These are phyloP conservation scores for Ogataea corticis DNA, from an alignment of 805 yeast genomes.

Conservation along the genomic window DNA sequence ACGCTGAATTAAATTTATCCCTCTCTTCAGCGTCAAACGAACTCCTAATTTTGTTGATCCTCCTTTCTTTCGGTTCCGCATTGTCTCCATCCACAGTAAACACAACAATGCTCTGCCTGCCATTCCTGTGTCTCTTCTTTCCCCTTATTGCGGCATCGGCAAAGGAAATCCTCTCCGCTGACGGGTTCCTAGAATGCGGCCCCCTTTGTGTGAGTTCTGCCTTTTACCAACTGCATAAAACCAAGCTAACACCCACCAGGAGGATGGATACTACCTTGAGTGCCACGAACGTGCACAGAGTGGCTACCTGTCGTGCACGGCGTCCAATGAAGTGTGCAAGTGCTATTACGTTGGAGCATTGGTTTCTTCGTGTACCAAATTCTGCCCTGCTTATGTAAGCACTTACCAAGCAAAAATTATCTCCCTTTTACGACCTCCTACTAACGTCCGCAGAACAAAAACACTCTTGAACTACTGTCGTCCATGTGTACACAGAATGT, in stretches of 20 bases:
- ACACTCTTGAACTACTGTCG: constrained; percentile 21
- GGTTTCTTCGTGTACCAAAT: constrained; percentile 23
- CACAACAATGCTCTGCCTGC: background rate
- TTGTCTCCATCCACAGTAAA: too few relatives aligned
- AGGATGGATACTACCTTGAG: constrained; percentile 24
- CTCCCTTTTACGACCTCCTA: background rate
- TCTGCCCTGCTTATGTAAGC: constrained; percentile 27
- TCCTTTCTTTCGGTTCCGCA: too few relatives aligned
- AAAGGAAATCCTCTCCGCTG: constrained; percentile 14
- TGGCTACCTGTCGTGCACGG: constrained; percentile 21
- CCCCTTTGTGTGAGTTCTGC: constrained; percentile 24
- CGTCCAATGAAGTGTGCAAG: constrained; percentile 26
- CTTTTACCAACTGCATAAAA: background rate
- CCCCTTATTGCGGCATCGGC: constrained; percentile 5
- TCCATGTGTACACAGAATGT: constrained; percentile 21
- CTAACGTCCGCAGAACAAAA: constrained; percentile 18
- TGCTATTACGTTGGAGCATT: constrained; percentile 31
- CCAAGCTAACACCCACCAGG: constrained; percentile 15
- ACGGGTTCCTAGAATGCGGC: constrained; percentile 23
- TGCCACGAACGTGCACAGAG: constrained; percentile 25
- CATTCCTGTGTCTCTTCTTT: background rate
- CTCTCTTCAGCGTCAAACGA: background rate
- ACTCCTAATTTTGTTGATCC: background rate
- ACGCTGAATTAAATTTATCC: too few relatives aligned
- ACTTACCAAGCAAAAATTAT: background rate